Base-by-base conservation (phyloP, 2,329 filamentous ascomycete genomes). In the Monilinia fructicola region DNA sequence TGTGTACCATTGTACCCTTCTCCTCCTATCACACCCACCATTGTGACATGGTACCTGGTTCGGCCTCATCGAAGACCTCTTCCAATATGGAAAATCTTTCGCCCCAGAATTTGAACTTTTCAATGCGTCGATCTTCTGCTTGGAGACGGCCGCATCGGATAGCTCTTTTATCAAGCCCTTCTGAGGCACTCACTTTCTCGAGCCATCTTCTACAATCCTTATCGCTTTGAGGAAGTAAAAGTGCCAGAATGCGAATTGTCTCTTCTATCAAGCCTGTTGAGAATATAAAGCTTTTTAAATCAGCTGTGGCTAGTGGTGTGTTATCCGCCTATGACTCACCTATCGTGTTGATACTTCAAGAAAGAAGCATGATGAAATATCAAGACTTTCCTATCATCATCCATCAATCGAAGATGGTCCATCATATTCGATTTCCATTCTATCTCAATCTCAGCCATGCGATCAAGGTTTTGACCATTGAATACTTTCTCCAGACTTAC, bases 11-110 rank as follows among this genome's bases (percentile, higher is more conserved):
- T 82, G 79, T 0, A 78, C 76, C 0, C 77, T 72, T 31, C 80
- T 78, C 2, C 80, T 68, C 5, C 77, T 69, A 67, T 81, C 79
- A 64, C 77, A 71, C 80, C 80, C 79, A 82, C 77, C 77, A 80
- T 61, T 53, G 63, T 12, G 31, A 3, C 0, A 59, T 50, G 9
- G 5, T 65, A 40, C 42, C 46, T 31, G 35, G 31, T n/a, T 65
- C 54, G 21, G 42, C 44, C 26, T 65, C 64, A 26, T 65, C 35
- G n/a, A 65, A 65, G 14, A 46, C 11, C 7, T 60, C 54, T 42
- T 78, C 72, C 31, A 77, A 73, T 12, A 74, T 69, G 26, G 68
- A 70, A 4, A 81, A 70, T 6, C 71, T 74, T 3, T 76, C 75
- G 12, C 18, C 23, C 54, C 31, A 44, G 4, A 40, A 59, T 10